phyloP scores from a whole-genome alignment of 352 stramenopile genomes.

The Globisporangium solare region DNA sequence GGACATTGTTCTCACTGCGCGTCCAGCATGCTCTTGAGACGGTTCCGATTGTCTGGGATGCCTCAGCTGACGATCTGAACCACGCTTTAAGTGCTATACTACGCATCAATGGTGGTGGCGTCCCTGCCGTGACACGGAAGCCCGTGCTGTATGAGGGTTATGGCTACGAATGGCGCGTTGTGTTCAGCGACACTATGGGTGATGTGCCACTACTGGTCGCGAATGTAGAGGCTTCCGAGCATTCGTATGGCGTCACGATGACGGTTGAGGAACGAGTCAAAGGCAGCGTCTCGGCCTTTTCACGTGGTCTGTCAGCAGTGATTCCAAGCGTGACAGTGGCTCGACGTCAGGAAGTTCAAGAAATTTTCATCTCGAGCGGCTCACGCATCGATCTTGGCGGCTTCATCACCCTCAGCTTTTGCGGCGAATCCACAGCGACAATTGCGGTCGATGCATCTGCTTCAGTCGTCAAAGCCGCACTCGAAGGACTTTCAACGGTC shows the following conservation, averaged over 20 bases:
- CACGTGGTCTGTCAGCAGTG: neutral
- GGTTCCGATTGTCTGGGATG: conserved; percentile 31
- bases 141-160: conserved; percentile 44
- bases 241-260: conserved; percentile 20
- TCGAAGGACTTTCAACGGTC: conserved; percentile 69
- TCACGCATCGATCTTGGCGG: conserved; percentile 61
- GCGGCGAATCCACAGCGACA: conserved; percentile 44
- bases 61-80: conserved; percentile 27
- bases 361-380: conserved; percentile 60
- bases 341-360: conserved; percentile 48
- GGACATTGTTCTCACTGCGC: conserved; percentile 40
- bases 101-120: conserved; percentile 6
- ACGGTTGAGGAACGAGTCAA: conserved; percentile 37
- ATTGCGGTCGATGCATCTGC: conserved; percentile 41
- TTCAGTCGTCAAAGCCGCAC: conserved; percentile 36
- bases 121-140: conserved; percentile 31
- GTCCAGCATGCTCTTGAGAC: conserved; percentile 14
- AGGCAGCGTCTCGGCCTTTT: conserved; percentile 28
- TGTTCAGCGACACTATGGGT: conserved; percentile 50
- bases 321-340: conserved; percentile 24
- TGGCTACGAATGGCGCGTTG: conserved; percentile 67
- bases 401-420: conserved; percentile 52
- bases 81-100: conserved; percentile 12
- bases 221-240: conserved; percentile 8
- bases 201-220: conserved; percentile 36